Evolutionary conservation across 345 rosid genomes (phyloP), one percentile per base, ranked within the genome.

Genomic region (Adansonia digitata): DNA sequence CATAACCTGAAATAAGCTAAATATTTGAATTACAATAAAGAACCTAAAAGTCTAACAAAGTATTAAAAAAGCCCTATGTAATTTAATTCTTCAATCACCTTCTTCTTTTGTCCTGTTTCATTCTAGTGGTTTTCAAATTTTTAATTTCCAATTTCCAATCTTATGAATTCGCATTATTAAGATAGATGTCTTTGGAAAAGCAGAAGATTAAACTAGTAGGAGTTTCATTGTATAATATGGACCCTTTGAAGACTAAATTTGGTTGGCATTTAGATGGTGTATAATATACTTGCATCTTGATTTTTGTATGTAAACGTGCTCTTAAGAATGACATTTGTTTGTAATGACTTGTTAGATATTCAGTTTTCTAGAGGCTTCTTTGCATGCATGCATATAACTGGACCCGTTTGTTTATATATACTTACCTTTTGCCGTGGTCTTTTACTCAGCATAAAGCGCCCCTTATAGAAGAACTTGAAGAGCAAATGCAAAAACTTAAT

Each of bases 391-490:
- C 46, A n/a, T 64, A 15, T 70, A 17, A 35, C 15, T 37, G 17
- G 43, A 42, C 24, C 61, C 37, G 17, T 22, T 34, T 77, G n/a
- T 53, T 52, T 34, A 63, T 24, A 24, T 71, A 34, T 52, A 57
- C 35, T 77, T 40, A 80, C 26, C 22, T 29, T 27, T 71, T 37
- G 18, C 7, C 53, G 48, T 73, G 27, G 7, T 61, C 51, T 45
- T 67, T 39, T 39, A 82, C 69, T 56, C 89, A 95, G 99, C 77
- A 88, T 76, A 95, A 91, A 80, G 98, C 97, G 72, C 89, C 96
- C 63, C 86, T 80, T 60, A 90, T 95, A 52, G 99, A 95, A 81
- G 97, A 90, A 84, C 85, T 93, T 57, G 99, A 95, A 77, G 94
- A 84, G 64, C 93, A 85, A 62, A 90, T 93, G 91, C 95, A 90